These are phyloP conservation scores for Cunninghamia lanceolata DNA, from an alignment of 75 land plant species.

Conservation along the genomic window DNA sequence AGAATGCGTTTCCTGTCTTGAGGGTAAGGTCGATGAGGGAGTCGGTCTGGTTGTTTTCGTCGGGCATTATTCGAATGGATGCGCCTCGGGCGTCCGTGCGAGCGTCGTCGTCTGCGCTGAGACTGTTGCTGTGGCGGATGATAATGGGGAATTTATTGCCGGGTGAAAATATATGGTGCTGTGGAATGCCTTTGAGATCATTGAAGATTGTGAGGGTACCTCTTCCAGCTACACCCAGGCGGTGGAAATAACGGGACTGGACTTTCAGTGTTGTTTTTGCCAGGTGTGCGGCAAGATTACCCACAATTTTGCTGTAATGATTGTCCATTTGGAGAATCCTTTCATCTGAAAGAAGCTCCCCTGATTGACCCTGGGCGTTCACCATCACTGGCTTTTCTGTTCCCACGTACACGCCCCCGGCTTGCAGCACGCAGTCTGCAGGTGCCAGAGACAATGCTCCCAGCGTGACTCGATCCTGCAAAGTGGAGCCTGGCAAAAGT, in stretches of 20 bases:
- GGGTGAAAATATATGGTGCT: slow-evolving; percentile 35
- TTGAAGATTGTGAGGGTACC: slow-evolving; percentile 39
- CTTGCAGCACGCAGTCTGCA: slow-evolving; percentile 27
- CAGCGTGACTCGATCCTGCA: slow-evolving; percentile 38
- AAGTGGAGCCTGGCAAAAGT: slow-evolving; percentile 35
- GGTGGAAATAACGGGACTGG: slow-evolving; percentile 52
- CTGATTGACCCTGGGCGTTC: slow-evolving; percentile 22
- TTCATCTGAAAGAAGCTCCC: slow-evolving; percentile 24
- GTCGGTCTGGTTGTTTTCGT: neutral
- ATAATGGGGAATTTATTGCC: slow-evolving; percentile 45
- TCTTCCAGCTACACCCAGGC: slow-evolving; percentile 48
- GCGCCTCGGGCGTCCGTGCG: slow-evolving; percentile 54
- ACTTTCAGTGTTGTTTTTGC: slow-evolving; percentile 51
- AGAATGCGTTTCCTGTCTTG: slow-evolving; percentile 62
- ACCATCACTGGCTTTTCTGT: slow-evolving; percentile 45
- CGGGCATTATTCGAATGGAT: slow-evolving; percentile 40
- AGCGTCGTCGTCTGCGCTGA: slow-evolving; percentile 60
- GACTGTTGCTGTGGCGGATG: slow-evolving; percentile 58
- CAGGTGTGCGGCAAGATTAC: slow-evolving; percentile 46
- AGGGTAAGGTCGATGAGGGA: slow-evolving; percentile 51
- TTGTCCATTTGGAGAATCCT: slow-evolving; percentile 49
- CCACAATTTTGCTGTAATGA: slow-evolving; percentile 47
- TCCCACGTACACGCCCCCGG: slow-evolving; percentile 54
- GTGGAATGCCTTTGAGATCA: slow-evolving; percentile 25
- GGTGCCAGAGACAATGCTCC: slow-evolving; percentile 58